phyloP scores from a whole-genome alignment of 192 early-diverging fungal species.

The Rhizoclosmatium sp. region DNA sequence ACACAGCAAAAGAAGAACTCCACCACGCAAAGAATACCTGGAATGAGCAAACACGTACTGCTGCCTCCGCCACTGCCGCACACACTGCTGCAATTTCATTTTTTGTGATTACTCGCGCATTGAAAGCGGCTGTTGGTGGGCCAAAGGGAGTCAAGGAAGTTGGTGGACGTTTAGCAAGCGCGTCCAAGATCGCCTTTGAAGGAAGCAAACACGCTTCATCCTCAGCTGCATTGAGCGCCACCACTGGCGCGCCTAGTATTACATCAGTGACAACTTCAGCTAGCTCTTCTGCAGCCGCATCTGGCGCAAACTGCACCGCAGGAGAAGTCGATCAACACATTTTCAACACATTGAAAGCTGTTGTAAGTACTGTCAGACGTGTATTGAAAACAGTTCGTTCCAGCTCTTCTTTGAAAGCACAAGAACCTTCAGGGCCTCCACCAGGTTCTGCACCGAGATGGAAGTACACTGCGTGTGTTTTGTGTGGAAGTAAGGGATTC shows the following conservation, averaged over 20 bases:
- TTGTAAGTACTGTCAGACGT: background rate
- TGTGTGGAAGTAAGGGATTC: slow-evolving; percentile 28
- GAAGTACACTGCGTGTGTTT: slow-evolving; percentile 32
- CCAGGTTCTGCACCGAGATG: slow-evolving; percentile 9
- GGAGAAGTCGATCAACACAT: background rate
- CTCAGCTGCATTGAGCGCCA: too few species aligned
- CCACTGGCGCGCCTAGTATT: background rate
- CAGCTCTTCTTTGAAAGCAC: background rate
- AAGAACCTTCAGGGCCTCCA: background rate
- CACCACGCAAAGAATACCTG: background rate
- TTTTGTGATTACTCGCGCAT: background rate
- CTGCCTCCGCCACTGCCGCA: background rate
- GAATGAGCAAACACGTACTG: background rate
- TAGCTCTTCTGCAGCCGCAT: background rate
- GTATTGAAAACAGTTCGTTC: background rate
- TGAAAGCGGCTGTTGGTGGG: background rate
- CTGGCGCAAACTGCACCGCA: background rate
- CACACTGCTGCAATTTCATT: background rate
- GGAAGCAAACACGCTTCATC: too few species aligned
- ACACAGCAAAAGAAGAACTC: background rate
- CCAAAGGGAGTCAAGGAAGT: background rate
- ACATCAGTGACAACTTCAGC: background rate
- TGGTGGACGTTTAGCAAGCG: background rate
- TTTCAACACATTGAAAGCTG: background rate
- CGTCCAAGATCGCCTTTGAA: background rate